Percentiles rank a stretch among this genome's conserved stretches.
Evolutionary conservation across 176 grass and related monocot genomes (phyloP).

Genomic region (Aegilops bicornis): DNA sequence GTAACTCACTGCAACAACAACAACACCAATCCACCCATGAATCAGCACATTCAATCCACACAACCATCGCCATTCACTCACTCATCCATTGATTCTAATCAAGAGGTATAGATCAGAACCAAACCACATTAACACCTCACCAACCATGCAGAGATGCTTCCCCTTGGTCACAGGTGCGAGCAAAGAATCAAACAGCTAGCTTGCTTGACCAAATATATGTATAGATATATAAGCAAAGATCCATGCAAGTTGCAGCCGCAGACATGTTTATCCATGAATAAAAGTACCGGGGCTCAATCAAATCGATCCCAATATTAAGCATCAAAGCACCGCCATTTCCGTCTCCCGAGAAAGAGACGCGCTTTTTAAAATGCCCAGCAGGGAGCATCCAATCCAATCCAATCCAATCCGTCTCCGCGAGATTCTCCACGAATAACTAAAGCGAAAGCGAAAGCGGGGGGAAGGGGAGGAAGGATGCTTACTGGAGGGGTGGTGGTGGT

Average conservation of each 20-base stretch:
- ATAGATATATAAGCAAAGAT: slow-evolving; percentile 14
- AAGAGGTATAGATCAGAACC: slow-evolving; percentile 25
- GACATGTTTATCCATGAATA: background rate
- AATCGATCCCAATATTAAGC: slow-evolving; percentile 30
- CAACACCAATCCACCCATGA: background rate
- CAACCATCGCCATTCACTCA: background rate
- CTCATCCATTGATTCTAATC: background rate
- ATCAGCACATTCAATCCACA: slow-evolving; percentile 8
- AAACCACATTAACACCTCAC: slow-evolving; percentile 32
- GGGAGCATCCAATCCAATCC: background rate
- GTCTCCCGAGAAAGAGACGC: background rate
- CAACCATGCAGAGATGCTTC: slow-evolving; percentile 30
- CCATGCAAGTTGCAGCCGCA: background rate
- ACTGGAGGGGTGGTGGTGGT: slow-evolving; percentile 81
- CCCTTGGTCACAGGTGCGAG: slow-evolving; percentile 8
- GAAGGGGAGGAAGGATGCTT: background rate
- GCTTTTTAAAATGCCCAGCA: background rate
- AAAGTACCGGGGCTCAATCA: background rate
- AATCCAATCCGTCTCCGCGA: background rate
- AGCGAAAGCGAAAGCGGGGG: background rate
- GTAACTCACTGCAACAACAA: slow-evolving; percentile 66
- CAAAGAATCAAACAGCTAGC: slow-evolving; percentile 17
- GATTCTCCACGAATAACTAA: background rate
- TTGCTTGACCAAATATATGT: background rate
- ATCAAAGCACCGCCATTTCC: background rate